Conservation (phyloP, 108 stramenopile genomes). For the Skeletonema costatum region DNA sequence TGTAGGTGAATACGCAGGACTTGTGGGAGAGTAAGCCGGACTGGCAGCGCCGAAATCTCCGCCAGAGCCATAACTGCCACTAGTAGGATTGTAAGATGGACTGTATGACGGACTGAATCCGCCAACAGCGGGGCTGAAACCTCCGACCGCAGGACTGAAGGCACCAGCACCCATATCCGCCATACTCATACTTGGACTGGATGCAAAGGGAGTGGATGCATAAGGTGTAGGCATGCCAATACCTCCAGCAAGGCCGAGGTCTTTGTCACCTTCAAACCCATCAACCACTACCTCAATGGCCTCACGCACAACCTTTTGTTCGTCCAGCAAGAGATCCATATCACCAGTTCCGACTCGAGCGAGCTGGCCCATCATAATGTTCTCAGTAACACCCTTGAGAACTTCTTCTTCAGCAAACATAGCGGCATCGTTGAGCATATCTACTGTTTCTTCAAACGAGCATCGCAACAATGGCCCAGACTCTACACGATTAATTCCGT, state of each 20-base stretch:
- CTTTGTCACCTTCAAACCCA: slow-evolving; percentile 71
- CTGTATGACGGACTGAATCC: slow-evolving; percentile 24
- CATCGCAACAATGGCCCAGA: slow-evolving; percentile 93
- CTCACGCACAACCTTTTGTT: slow-evolving; percentile 90
- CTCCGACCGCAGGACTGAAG: slow-evolving; percentile 84
- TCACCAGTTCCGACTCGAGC: slow-evolving; percentile 93
- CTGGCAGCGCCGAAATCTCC: slow-evolving; percentile 48
- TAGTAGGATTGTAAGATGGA: slow-evolving; percentile 69
- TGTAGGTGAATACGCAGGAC: slow-evolving; percentile 75
- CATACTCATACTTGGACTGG: slow-evolving; percentile 67
- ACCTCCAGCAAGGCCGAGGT: slow-evolving; percentile 62
- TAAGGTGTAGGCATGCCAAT: slow-evolving; percentile 74
- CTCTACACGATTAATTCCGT: slow-evolving; percentile 98
- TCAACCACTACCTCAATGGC: slow-evolving; percentile 91
- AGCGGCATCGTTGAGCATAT: slow-evolving; percentile 98
- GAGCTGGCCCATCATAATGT: slow-evolving; percentile 98
- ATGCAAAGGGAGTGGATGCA: slow-evolving; percentile 72
- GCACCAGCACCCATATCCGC: slow-evolving; percentile 66
- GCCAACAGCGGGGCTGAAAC: slow-evolving; percentile 65
- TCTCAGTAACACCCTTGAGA: slow-evolving; percentile 96
- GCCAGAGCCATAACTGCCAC: slow-evolving; percentile 79
- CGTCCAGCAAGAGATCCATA: slow-evolving; percentile 95
- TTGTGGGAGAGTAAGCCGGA: slow-evolving; percentile 62
- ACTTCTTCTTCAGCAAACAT: slow-evolving; percentile 93
- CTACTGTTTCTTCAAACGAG: slow-evolving; percentile 99